Evolutionary conservation across 176 grass and related monocot species (phyloP).

Genomic region (Carex littledalei): DNA sequence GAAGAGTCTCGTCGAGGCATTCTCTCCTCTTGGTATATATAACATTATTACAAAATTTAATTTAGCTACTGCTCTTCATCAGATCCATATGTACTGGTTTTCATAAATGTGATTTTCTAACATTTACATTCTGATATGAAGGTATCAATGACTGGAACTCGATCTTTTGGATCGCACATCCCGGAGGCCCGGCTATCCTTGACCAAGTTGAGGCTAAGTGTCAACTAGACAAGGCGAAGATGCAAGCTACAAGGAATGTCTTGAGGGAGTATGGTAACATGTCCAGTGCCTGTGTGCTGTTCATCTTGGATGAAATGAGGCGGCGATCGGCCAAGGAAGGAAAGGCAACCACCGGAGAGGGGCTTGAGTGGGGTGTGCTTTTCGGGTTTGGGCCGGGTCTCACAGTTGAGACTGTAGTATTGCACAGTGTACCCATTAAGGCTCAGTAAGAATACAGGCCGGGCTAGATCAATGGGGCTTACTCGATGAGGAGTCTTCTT

Average conservation of each 20-base stretch:
- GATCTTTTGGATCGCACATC: constrained; percentile 87
- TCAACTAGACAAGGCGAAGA: constrained; percentile 44
- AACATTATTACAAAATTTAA: not conserved
- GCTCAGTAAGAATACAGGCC: not conserved
- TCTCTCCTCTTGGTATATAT: constrained; percentile 37
- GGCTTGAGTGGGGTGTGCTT: constrained; percentile 93
- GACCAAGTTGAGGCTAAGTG: constrained; percentile 88
- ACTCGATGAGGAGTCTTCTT: not conserved
- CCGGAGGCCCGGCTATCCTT: constrained; percentile 68
- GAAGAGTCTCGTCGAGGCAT: constrained; percentile 55
- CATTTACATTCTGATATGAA: not conserved
- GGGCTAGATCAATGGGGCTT: not conserved
- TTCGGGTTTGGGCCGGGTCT: constrained; percentile 91
- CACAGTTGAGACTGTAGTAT: constrained; percentile 84
- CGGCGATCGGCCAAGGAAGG: constrained; percentile 79
- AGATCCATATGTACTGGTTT: not conserved
- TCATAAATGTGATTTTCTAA: not conserved
- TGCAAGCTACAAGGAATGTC: constrained; percentile 62
- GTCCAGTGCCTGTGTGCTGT: constrained; percentile 86
- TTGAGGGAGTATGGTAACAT: constrained; percentile 78
- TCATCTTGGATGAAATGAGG: constrained; percentile 94
- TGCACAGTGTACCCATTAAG: constrained; percentile 55
- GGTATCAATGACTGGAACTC: constrained; percentile 80
- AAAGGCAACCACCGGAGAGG: constrained; percentile 62
- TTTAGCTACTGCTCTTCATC: not conserved